Evolutionary conservation across 352 stramenopile species (phyloP), one percentile per base, ranked within the genome.

Genomic region (Thalassiosira exigua): DNA sequence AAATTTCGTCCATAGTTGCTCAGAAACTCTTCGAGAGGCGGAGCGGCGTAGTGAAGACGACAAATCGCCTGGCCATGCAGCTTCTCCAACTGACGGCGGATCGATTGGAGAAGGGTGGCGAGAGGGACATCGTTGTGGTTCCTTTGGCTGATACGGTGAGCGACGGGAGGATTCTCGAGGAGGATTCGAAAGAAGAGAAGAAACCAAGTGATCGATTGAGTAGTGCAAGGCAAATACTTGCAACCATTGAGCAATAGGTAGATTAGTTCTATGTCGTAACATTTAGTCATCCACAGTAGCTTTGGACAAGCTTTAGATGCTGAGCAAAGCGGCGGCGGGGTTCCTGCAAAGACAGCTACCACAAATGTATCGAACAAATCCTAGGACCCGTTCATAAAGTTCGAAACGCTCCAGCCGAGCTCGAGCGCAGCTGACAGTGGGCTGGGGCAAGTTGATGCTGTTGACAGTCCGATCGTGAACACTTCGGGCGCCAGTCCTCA

Each of bases 81-180:
- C 62, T 92, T 29, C 51, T 93, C n/a, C 62, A 90, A 54, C 66
- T 92, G 9, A 93, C 86, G 36, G 84, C 88, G 0, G 70, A 85
- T 61, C 75, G 85, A 61, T 74, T 93, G 7, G 88, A 93, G 46
- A 50, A 46, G n/a, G 75, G 69, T 30, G 75, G 69, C 30, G 81
- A 85, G 30, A 59, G 85, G 44, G 81, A 89, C 42, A 75, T 77
- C 29, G 32, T 87, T n/a, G 59, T 81, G n/a, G 52, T 85, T 51
- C 58, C 71, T n/a, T 50, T 27, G 12, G 27, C 3, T 46, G 32
- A 44, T 14, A 7, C 36, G 36, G 36, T 44, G 14, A 66, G 27
- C 26, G 75, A 83, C 29, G 75, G 75, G n/a, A 73, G 26, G 27
- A 78, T 83, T 48, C 75, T 59, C 12, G 75, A 66, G 21, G 32